Conservation (phyloP, 805 yeast genomes). For the Myxozyma geophila region DNA sequence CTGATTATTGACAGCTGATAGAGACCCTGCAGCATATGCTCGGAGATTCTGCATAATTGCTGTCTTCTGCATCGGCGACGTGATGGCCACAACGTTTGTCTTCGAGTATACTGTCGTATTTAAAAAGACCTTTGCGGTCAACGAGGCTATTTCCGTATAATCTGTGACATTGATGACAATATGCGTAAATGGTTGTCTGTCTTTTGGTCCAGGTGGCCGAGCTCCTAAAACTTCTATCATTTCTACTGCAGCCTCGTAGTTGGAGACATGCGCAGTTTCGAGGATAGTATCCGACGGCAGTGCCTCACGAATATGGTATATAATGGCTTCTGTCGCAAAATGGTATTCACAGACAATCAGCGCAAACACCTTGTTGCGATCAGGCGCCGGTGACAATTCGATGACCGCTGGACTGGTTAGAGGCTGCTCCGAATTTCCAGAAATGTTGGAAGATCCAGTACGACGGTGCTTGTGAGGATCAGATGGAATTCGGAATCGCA, state of each 20-base stretch:
- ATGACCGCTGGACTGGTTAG: not conserved
- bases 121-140: constrained; percentile 28
- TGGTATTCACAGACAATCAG: constrained; percentile 41
- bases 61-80: constrained; percentile 38
- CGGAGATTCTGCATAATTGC: constrained; percentile 36
- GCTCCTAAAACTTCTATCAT: constrained; percentile 13
- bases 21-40: constrained; percentile 16
- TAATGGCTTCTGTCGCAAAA: constrained; percentile 40
- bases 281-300: constrained; percentile 19
- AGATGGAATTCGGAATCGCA: constrained; percentile 30
- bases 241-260: constrained; percentile 25
- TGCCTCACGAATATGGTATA: constrained; percentile 42
- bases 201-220: not conserved
- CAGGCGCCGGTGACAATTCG: not conserved
- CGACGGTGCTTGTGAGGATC: constrained; percentile 13
- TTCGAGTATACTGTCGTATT: constrained; percentile 24
- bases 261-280: constrained; percentile 30
- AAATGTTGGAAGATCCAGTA: not conserved
- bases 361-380: constrained; percentile 19
- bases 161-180: constrained; percentile 41
- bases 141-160: constrained; percentile 30
- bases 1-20: constrained; percentile 11
- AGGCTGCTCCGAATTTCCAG: not conserved
- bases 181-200: constrained; percentile 40
- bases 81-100: constrained; percentile 33